Evolutionary conservation across 345 rosid genomes (phyloP).

Genomic region (Brassica rapa): DNA sequence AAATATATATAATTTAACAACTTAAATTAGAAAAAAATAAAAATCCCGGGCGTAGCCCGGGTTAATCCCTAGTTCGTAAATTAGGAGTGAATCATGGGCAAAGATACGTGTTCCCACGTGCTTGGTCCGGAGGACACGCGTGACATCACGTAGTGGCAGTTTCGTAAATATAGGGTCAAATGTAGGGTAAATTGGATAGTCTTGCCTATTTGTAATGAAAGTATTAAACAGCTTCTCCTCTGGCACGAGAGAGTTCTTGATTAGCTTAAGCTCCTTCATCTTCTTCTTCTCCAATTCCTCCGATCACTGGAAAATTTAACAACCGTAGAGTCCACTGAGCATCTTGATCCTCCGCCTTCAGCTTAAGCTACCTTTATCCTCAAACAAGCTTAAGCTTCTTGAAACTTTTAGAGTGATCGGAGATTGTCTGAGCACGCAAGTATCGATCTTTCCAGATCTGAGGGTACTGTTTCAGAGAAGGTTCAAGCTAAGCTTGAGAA

Average conservation of each 20-base stretch:
- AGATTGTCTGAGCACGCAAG: background rate
- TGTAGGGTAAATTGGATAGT: conserved; percentile 31
- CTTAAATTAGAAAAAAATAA: too few relatives aligned
- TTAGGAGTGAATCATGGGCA: background rate
- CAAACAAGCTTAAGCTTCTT: background rate
- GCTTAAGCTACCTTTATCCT: background rate
- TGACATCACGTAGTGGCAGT: conserved; percentile 36
- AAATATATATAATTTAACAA: too few relatives aligned
- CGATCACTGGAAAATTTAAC: conserved; percentile 9
- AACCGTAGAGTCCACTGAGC: background rate
- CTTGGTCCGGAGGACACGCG: conserved; percentile 38
- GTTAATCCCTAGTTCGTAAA: too few relatives aligned
- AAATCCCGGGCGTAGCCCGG: too few relatives aligned
- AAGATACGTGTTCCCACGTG: conserved; percentile 33
- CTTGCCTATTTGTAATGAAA: background rate
- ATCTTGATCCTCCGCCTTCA: conserved; percentile 1
- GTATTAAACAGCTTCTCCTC: conserved; percentile 15
- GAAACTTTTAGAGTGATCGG: conserved; percentile 1
- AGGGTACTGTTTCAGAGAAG: background rate
- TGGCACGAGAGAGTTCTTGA: conserved; percentile 15
- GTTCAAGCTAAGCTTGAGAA: conserved; percentile 3
- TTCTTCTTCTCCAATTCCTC: background rate
- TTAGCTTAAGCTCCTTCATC: conserved; percentile 33
- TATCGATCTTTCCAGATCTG: conserved; percentile 31
- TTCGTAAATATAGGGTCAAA: conserved; percentile 34